Base-by-base conservation (phyloP, 306 rosid genomes). In the Fagus crenata region DNA sequence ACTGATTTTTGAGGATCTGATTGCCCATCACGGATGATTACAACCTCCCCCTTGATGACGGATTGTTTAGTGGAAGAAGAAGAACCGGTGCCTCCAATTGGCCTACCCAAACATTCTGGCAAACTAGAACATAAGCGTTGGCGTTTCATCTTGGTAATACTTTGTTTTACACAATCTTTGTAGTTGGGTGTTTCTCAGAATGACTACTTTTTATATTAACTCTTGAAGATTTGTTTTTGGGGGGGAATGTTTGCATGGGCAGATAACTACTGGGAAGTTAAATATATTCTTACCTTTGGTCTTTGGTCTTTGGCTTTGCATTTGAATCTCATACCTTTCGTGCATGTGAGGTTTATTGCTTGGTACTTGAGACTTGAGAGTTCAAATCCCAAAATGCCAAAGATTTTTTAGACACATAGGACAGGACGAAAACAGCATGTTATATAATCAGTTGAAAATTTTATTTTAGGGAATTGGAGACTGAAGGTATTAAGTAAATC, bases 251-350 rank as follows among this genome's bases (percentile, higher is more conserved):
- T 4, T 53, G 18, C 18, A 53, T 53, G 51, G 14, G 12, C 12
- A 14, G 2, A 14, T 41, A 56, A 1, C 28, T 33, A 15, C 12
- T 15, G 55, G 5, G 18, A 54, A 18, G 33, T 33, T 5, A 42
- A n/a, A 18, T 13, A 71, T 1, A 42, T 33, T 36, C 5, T 70
- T 35, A 31, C 53, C 42, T 79, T 46, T 9, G 51, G 6, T 13
- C n/a, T n/a, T n/a, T n/a, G n/a, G n/a, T n/a, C 69, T 42, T 54
- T 53, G 41, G 51, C 69, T 53, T 72, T 53, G 93, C 71, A 89
- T 49, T 71, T 53, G 93, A 67, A 87, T 87, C 85, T 15, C 73
- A 85, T 89, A 36, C 93, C 4, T 77, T 87, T 49, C 93, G 80
- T 81, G 81, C 67, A 65, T 75, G 53, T 46, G 4, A 46, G 82